Evolutionary conservation across 1,139 yeast species (phyloP), one percentile per base, ranked within the genome.

Genomic region (Entelexis sorbosivorans): DNA sequence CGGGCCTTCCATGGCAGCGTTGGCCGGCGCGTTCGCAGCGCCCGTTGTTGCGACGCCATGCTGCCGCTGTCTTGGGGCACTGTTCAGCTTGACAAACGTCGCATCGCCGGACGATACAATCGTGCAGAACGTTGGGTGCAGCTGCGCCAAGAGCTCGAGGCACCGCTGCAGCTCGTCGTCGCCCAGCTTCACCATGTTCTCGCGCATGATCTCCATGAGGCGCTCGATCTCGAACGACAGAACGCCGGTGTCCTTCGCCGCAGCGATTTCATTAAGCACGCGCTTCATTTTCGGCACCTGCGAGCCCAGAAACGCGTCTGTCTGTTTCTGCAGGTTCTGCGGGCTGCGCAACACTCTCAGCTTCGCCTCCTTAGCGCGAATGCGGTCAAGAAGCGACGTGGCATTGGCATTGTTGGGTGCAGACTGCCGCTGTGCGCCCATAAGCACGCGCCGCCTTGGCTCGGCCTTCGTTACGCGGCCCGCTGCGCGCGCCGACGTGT

Each of bases 311-410:
- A 63, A 64, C 32, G 49, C 44, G 14, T 56, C 56, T 22, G 57
- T 51, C 28, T 50, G 46, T 28, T 48, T 45, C 28, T 51, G 51
- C 20, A 55, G 38, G 14, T 49, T 54, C 10, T 49, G 48, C n/a
- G 56, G 55, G 22, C 51, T 36, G 22, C 54, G 50, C 16, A 49
- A 44, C n/a, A 24, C 40, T 34, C 56, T 54, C 13, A 52, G 54
- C 1, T 56, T 57, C 11, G 58, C 58, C 49, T 66, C 66, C 52
- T 64, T 65, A 44, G 66, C 67, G 11, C 62, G 59, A 42, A 66
- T 62, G 28, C 68, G 58, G 17, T 65, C 69, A 34, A 66, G 52
- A 7, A 66, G 52, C 10, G 64, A 47, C 7, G 13, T 9, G 11
- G 47, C 16, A 22, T 38, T 24, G 5, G 48, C 31, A n/a, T 20